Evolutionary conservation across 2,329 filamentous ascomycete species (phyloP), one percentile per base, ranked within the genome.

Genomic region (Penicillium sp.): DNA sequence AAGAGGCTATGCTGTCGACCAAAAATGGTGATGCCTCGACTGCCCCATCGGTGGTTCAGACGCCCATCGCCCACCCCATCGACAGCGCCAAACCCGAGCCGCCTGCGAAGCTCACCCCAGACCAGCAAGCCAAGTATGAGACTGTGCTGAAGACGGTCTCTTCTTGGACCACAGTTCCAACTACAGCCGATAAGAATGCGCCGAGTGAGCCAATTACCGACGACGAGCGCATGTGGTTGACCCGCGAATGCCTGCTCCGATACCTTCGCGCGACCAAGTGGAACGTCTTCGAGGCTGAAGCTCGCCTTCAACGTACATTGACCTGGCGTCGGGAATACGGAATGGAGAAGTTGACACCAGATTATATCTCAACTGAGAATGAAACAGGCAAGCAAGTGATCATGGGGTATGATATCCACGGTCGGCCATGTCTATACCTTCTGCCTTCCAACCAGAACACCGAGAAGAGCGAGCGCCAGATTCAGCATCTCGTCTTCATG

Each of bases 401-500:
- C 61, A 79, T 95, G 22, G 95, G 95, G 45, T 99, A 88, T 78
- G 95, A 99, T 80, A 91, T 89, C 62, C 83, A 92, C 63, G 90
- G 86, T 54, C 85, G 94, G n/a, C 92, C 93, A 1, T 97, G 93
- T 77, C 87, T 95, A 72, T 97, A 97, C 79, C 86, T 99, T 62
- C 90, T 91, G 75, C 95, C 95, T 1, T 91, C 89, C 35, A 88
- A 90, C 68, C 95, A 99, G 81, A 99, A 99, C 82, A 98, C 95
- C 1, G 89, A 96, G 69, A 85, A 88, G 60, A 91, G 88, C 64
- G 91, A 93, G 40, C 86, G 92, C 70, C 95, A 98, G 80, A 89
- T 97, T 59, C 89, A 99, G 79, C 93, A 98, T 76, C 82, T 99
- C 63, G 93, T 97, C 56, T 99, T 91, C 81, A 97, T 98, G 93